These are phyloP conservation scores for Polymyxa betae DNA, from an alignment of 208 protist species.

Conservation along the genomic window DNA sequence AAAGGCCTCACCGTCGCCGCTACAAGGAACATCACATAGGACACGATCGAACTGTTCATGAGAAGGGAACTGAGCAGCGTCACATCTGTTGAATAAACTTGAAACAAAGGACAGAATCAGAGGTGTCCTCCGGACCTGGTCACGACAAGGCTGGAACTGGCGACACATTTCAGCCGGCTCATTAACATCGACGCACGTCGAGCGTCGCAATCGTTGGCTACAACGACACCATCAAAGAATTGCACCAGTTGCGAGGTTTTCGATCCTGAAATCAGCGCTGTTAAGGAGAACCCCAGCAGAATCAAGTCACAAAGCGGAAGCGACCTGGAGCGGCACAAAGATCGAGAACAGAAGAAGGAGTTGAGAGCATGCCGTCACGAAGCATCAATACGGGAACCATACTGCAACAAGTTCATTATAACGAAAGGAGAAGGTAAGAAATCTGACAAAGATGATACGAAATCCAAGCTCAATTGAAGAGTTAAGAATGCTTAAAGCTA, in stretches of 20 bases:
- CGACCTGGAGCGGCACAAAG: constrained; percentile 66
- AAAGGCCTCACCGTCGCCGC: constrained; percentile 80
- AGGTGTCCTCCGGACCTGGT: not conserved
- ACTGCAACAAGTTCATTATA: too few relatives aligned
- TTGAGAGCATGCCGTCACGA: constrained; percentile 58
- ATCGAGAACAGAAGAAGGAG: constrained; percentile 63
- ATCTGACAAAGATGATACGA: too few relatives aligned
- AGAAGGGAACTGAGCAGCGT: not conserved
- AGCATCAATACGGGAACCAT: constrained; percentile 69
- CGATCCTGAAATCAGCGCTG: constrained; percentile 51
- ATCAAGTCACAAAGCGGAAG: constrained; percentile 16
- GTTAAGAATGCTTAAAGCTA: not conserved
- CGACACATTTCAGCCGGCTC: constrained; percentile 13
- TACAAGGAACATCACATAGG: constrained; percentile 92
- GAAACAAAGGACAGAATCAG: not conserved
- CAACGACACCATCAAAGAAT: constrained; percentile 61
- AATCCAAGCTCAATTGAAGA: too few relatives aligned
- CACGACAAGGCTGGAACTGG: not conserved
- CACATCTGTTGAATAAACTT: not conserved
- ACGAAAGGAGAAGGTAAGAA: not conserved
- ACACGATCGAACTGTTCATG: constrained; percentile 67
- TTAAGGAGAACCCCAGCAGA: not conserved
- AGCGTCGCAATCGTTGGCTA: constrained; percentile 69
- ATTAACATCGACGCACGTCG: constrained; percentile 62
- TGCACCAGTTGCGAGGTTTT: constrained; percentile 61